Evolutionary conservation across 768 basidiomycete genomes (phyloP), one percentile per base, ranked within the genome.

Genomic region (Kwoniella heveanensis): DNA sequence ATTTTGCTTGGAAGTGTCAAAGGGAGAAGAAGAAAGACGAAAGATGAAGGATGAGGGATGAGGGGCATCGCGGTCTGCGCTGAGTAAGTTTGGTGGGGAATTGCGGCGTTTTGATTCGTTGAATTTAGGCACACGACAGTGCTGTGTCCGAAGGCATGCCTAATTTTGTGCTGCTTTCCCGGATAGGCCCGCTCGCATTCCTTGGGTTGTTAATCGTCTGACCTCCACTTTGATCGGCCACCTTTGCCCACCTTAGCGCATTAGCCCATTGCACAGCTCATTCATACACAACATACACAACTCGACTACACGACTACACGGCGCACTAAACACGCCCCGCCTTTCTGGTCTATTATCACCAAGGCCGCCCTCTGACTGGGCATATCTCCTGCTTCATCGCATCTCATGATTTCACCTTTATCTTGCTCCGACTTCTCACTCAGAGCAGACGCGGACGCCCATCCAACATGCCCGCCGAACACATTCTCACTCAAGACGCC

Each of bases 381-480:
- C n/a, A n/a, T n/a, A n/a, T n/a, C n/a, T n/a, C n/a, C 32, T 36
- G 32, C 32, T 36, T 36, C 32, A 13, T 36, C 13, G 7, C 13
- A 13, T 36, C 32, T 36, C 13, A 6, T 36, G n/a, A n/a, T 44
- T 44, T 44, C 10, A 7, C 39, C 39, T 44, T 9, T 10, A 10
- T 44, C 17, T 44, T 19, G 39, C 39, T 17, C 39, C 39, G 6
- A 3, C 6, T 17, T 19, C 39, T 44, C 8, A 44, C 17, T 44
- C 8, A 44, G 4, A 9, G 6, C 39, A 44, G 10, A 44, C 32
- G 6, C 15, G 19, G 4, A 9, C 8, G 3, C 17, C 39, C 39
- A 10, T 17, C n/a, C n/a, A 71, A 17, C 22, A 77, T 77, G 75
- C 75, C 72, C 9, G 73, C 73, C 36, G 73, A 74, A 60, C 60